A percentile compares a stretch with the other conserved stretches of the same genome.
Evolutionary conservation across 2,329 filamentous ascomycete species (phyloP).

Genomic region (Karstenula rhodostoma): DNA sequence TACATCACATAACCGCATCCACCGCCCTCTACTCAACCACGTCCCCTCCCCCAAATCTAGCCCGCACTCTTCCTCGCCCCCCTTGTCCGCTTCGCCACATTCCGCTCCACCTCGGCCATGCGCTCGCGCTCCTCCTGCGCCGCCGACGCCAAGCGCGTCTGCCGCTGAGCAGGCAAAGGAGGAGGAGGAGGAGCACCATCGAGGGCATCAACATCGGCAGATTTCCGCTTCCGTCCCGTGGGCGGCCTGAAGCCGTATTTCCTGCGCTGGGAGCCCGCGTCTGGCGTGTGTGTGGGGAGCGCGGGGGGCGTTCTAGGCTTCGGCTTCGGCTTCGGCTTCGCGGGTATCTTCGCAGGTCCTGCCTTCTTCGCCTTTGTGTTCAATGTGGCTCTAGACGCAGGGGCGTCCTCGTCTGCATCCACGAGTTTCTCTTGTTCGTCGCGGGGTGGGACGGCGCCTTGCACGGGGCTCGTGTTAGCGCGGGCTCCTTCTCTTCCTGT

Average conservation of each 20-base stretch:
- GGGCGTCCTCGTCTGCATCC: background rate
- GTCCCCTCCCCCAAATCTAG: background rate
- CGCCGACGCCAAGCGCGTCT: slow-evolving; percentile 18
- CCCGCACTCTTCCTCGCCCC: slow-evolving; percentile 9
- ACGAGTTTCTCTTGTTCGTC: slow-evolving; percentile 1
- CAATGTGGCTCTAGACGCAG: background rate
- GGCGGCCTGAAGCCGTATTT: slow-evolving; percentile 18
- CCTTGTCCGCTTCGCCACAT: slow-evolving; percentile 25
- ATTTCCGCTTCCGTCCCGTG: slow-evolving; percentile 2
- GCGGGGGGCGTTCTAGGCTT: background rate
- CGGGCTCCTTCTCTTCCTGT: background rate
- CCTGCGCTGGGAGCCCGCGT: background rate
- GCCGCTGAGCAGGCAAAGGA: background rate
- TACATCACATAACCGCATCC: too few relatives aligned
- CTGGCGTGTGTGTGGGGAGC: background rate
- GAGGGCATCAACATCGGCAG: background rate
- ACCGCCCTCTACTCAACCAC: background rate
- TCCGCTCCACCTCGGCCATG: slow-evolving; percentile 16
- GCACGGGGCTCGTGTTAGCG: background rate
- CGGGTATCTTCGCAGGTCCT: background rate
- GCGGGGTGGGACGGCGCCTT: background rate
- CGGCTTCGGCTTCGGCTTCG: background rate
- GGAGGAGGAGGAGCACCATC: background rate
- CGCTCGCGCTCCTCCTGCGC: slow-evolving; percentile 9
- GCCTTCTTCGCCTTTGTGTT: slow-evolving; percentile 2